Evolutionary conservation across 129 eudicot genomes (phyloP).

Genomic region (Gnaphalium uliginosum): DNA sequence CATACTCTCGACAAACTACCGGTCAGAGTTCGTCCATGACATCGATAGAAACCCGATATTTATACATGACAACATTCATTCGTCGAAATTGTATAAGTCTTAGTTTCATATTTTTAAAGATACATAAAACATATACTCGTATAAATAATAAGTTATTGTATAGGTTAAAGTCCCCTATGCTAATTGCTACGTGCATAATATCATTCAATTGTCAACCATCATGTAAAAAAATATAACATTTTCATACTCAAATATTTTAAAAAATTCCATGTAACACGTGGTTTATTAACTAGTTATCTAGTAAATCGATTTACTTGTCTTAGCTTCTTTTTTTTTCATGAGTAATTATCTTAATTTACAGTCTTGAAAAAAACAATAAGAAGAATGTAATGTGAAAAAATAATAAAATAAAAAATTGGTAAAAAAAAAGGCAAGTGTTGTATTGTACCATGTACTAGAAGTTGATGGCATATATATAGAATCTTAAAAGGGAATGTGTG

Average conservation of each 20-base stretch:
- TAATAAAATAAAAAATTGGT: not conserved
- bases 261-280: too few species aligned
- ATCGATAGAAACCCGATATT: slow-evolving; percentile 21
- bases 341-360: not conserved
- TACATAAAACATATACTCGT: too few species aligned
- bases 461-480: slow-evolving; percentile 24
- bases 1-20: slow-evolving; percentile 36
- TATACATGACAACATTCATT: not conserved
- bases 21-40: slow-evolving; percentile 20
- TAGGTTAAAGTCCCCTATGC: too few species aligned
- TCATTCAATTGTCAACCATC: not conserved
- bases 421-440: not conserved
- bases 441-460: slow-evolving; percentile 33
- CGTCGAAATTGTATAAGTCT: too few species aligned
- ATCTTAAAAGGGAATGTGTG: slow-evolving; percentile 38
- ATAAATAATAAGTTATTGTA: too few species aligned
- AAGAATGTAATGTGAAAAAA: not conserved
- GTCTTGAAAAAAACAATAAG: not conserved
- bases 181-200: too few species aligned
- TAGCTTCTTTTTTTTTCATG: too few species aligned
- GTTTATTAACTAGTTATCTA: too few species aligned
- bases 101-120: too few species aligned
- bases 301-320: too few species aligned
- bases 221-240: too few species aligned
- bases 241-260: too few species aligned